Base-by-base conservation (phyloP, 2,329 filamentous ascomycete genomes). In the Arthrobotrys iridis region DNA sequence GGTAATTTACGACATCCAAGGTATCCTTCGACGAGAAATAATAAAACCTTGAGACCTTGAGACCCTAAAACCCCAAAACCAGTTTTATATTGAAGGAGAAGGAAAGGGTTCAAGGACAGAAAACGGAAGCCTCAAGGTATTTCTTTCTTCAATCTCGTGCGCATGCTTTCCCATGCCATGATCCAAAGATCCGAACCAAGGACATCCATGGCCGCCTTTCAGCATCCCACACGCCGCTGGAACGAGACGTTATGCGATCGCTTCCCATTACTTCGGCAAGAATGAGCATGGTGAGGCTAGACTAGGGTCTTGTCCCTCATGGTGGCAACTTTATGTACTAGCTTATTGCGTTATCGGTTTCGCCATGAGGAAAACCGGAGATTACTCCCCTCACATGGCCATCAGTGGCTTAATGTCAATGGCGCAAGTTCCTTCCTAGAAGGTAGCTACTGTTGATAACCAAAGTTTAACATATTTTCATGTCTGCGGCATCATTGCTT, bases 181-280 rank as follows among this genome's bases (percentile, higher is more conserved):
- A 52, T 26, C 20, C 35, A 18, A 45, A 40, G 37, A 20, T 43
- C 28, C 8, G 48, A 59, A 60, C 62, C 52, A 37, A 66, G 60
- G 30, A 43, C 30, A 59, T 52, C 68, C 60, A 73, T 65, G 59
- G 30, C 43, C 22, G 30, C 35, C 13, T 30, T 64, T 62, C 70
- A 55, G 62, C 28, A 60, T 63, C 57, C 57, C 58, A 52, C 35
- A 60, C 60, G 18, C 30, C 41, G 28, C 41, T 67, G 70, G 62
- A 60, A 67, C 62, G 40, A 67, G 62, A 74, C 62, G 65, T 67
- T 60, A 74, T 65, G 58, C 60, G 66, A 59, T 73, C 33, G 58
- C 46, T 55, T 62, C 62, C 62, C 50, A 66, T 63, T 55, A 28
- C 45, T 52, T 60, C 55, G 70, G 62, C 50, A 63, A 50, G 28